Evolutionary conservation across 2,329 filamentous ascomycete species (phyloP), one percentile per base, ranked within the genome.

Genomic region (Lachnellula occidentalis): DNA sequence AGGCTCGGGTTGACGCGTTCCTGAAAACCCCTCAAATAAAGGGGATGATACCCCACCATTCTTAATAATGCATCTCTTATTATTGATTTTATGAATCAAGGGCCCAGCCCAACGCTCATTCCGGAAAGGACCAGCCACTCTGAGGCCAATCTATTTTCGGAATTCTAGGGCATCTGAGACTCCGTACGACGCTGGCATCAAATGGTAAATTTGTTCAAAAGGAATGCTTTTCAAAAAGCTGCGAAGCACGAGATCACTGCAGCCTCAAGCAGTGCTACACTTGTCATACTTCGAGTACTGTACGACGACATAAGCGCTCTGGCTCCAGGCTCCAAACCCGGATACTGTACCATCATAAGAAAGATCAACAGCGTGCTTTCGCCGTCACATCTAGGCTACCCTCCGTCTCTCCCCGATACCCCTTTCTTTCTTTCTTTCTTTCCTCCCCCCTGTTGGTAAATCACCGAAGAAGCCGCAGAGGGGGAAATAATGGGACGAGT

Each of bases 1-100:
- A 52, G 39, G 34, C 36, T 51, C 7, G 41, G 36, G 58, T 58
- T 58, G 55, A 60, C 48, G 58, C 53, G 51, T 52, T 49, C 46
- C 24, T 54, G 53, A 53, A 53, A 51, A 54, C 27, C 53, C 41
- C 31, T 37, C n/a, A 17, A 49, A 37, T 22, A 34, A 37, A 37
- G 31, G 39, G 46, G 47, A 21, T 12, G 9, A 15, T 34, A 31
- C 17, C 31, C 34, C 19, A 39, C 21, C 15, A 6, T 49, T 39
- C 37, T 21, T n/a, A 22, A 39, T n/a, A 22, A 39, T 39, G 37
- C 37, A 39, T 15, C 21, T 21, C 3, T 24, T 19, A 17, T 17
- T 12, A 19, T 12, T 12, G n/a, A n/a, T 17, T 43, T 37, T 49
- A 37, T 41, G 47, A 49, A 19, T 19, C 34, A 14, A 15, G 31